Base-by-base conservation (phyloP, 2,329 filamentous ascomycete genomes). In the Penicillium psychrosexuale region DNA sequence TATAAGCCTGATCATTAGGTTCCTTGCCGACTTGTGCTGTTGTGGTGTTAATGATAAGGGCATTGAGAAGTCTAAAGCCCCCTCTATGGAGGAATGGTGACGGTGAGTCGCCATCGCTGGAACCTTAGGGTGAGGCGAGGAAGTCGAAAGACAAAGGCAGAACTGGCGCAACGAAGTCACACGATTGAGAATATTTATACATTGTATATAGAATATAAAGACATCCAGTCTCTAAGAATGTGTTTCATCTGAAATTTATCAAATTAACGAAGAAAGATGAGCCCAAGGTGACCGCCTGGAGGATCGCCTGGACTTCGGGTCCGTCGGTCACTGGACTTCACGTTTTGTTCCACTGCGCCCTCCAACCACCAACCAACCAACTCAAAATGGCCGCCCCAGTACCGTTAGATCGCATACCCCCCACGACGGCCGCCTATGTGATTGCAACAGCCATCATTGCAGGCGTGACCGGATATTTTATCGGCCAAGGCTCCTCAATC, bases 381-480 rank as follows among this genome's bases (percentile, higher is more conserved):
- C 51, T 31, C 40, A 68, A 53, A 56, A 74, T 74, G 72, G 61
- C 72, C 19, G 66, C 66, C 9, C 61, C 66, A 19, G 55, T 64
- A 33, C 50, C 70, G 3, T 28, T 71, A 27, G 74, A 80, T 33
- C 72, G 70, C 33, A 54, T 75, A 24, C 75, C 80, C 13, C 80
- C 83, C 3, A 82, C 81, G 4, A 80, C 79, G 12, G 74, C 77
- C 13, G 82, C 84, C 57, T 79, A 91, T 55, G 78, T 91, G 43
- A 76, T 93, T 59, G 84, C 86, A 51, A 91, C 90, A 17, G 86
- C 86, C 61, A 82, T 95, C 59, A 77, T 93, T 53, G 83, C 87
- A 59, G 85, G 89, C 62, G 71, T 94, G 51, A 82, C 84, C 1
- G 92, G 92, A 65, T 96, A 93, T 75, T 84, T 91, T 65, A 72